Conservation (phyloP, 1,284 basidiomycete genomes). For the Schizopora paradoxa region DNA sequence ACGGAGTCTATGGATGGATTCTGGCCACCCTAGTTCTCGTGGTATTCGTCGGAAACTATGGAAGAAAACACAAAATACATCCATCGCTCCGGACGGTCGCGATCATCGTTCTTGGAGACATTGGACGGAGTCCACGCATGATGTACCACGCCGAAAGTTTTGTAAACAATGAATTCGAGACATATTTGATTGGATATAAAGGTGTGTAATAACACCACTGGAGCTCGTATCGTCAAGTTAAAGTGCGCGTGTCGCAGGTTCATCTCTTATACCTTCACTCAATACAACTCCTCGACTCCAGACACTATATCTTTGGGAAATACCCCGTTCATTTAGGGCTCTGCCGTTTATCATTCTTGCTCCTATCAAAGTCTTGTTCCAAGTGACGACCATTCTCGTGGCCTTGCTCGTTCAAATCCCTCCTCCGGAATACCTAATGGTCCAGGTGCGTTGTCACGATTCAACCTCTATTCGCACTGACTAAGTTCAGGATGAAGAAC, state of each 20-base stretch:
- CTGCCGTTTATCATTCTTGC: conserved; percentile 76
- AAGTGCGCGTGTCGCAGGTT: conserved; percentile 42
- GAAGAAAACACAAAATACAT: conserved; percentile 11
- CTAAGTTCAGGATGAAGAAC: conserved; percentile 45
- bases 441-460: conserved; percentile 60
- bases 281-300: conserved; percentile 56
- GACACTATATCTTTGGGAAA: conserved; percentile 62
- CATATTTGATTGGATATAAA: conserved; percentile 81
- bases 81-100: conserved; percentile 64
- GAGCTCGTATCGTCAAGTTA: background rate
- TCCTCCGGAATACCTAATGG: conserved; percentile 81
- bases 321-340: conserved; percentile 47
- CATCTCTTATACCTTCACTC: conserved; percentile 67
- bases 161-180: conserved; percentile 74
- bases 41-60: conserved; percentile 9
- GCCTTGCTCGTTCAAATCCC: conserved; percentile 59
- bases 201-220: conserved; percentile 43
- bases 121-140: conserved; percentile 95
- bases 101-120: conserved; percentile 91
- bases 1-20: background rate
- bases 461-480: too few species aligned
- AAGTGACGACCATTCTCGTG: conserved; percentile 58
- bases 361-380: conserved; percentile 76
- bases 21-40: background rate
- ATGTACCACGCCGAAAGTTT: conserved; percentile 98